A percentile compares a stretch with the other conserved stretches of the same genome.
phyloP scores from a whole-genome alignment of 768 basidiomycete species.

The Termitomyces sp. region DNA sequence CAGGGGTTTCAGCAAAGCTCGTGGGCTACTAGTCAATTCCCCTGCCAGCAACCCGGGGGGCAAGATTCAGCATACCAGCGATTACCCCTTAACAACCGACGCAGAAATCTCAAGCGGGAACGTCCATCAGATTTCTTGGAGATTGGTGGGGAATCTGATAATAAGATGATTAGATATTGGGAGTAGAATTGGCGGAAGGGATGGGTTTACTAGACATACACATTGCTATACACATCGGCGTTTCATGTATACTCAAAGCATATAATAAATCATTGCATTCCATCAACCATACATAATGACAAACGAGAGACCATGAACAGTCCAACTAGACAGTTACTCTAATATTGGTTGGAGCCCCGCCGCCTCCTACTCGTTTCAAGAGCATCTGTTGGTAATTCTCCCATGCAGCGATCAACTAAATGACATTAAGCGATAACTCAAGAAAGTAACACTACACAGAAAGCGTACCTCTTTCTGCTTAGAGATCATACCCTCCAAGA shows the following conservation, averaged over 20 bases:
- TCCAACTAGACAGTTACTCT: slow-evolving; percentile 1
- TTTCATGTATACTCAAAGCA: slow-evolving; percentile 1
- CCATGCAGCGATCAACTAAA: slow-evolving; percentile 72
- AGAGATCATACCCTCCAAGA: slow-evolving; percentile 83
- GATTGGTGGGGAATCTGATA: slow-evolving; percentile 58
- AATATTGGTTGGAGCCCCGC: slow-evolving; percentile 13
- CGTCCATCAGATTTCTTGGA: slow-evolving; percentile 84
- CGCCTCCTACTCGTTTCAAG: slow-evolving; percentile 30
- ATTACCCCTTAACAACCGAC: slow-evolving; percentile 75
- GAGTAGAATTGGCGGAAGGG: slow-evolving; percentile 39
- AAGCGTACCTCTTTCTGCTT: slow-evolving; percentile 72
- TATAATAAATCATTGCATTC: slow-evolving; percentile 7
- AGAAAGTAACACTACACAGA: neutral
- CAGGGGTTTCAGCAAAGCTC: slow-evolving; percentile 30
- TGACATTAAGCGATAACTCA: neutral
- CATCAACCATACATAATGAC: neutral
- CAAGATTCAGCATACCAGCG: slow-evolving; percentile 89
- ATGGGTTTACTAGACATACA: neutral
- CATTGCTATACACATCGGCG: neutral
- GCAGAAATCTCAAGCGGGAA: slow-evolving; percentile 75
- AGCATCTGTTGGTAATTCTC: slow-evolving; percentile 77
- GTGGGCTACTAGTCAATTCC: slow-evolving; percentile 47
- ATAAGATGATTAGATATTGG: slow-evolving; percentile 73
- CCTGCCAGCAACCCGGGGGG: slow-evolving; percentile 60
- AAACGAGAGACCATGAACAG: neutral